A percentile compares a stretch with the other conserved stretches of the same genome.
phyloP scores from a whole-genome alignment of 2,329 filamentous ascomycete genomes.

The Alternaria sp. region DNA sequence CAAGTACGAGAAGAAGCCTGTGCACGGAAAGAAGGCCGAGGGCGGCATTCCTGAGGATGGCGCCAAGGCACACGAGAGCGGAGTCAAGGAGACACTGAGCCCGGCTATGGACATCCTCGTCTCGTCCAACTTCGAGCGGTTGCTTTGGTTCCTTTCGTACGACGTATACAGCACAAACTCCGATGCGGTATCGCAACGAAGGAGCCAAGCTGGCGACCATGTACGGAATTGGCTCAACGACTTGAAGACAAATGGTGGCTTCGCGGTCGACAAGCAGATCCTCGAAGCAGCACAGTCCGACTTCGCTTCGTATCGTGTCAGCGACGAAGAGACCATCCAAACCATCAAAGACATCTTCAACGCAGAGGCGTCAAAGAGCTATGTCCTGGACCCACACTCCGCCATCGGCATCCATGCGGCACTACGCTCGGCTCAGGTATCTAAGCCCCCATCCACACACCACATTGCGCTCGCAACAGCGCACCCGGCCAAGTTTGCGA shows the following conservation, averaged over 20 bases:
- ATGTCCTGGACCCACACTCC: constrained; percentile 92
- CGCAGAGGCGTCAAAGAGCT: constrained; percentile 60
- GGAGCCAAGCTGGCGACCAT: constrained; percentile 70
- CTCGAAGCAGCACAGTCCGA: constrained; percentile 73
- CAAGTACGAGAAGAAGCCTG: constrained; percentile 84
- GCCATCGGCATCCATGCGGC: constrained; percentile 86
- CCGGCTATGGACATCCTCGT: constrained; percentile 99
- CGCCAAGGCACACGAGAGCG: constrained; percentile 69
- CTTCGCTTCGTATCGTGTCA: constrained; percentile 81
- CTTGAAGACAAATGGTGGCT: constrained; percentile 82
- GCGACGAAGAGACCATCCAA: constrained; percentile 60
- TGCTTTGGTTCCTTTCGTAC: constrained; percentile 92
- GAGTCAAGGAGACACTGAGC: constrained; percentile 88
- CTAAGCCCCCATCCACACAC: constrained; percentile 58
- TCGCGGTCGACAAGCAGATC: constrained; percentile 79
- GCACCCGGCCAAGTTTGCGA: constrained; percentile 93
- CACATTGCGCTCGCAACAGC: constrained; percentile 92
- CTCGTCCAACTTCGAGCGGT: constrained; percentile 93
- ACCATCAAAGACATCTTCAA: constrained; percentile 59
- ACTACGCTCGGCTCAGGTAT: constrained; percentile 68
- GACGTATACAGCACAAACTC: constrained; percentile 51
- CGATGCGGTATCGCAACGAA: constrained; percentile 52
- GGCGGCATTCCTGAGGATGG: constrained; percentile 65
- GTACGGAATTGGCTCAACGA: constrained; percentile 80
- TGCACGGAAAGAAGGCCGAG: constrained; percentile 64